These are phyloP conservation scores for Dioscorea alata DNA, from an alignment of 106 monocot species.

Conservation along the genomic window DNA sequence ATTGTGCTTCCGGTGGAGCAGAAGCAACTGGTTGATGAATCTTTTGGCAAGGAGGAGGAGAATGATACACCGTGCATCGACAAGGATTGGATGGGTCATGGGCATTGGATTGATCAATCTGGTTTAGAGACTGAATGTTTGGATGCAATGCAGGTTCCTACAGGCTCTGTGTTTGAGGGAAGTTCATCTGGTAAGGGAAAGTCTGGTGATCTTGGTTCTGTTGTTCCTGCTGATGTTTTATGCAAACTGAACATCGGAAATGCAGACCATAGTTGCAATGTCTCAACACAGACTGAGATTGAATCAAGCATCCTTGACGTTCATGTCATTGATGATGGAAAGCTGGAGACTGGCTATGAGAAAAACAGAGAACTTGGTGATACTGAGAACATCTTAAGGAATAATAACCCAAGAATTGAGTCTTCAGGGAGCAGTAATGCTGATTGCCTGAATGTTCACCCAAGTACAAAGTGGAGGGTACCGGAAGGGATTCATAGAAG, in stretches of 20 bases:
- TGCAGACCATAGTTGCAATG: neutral
- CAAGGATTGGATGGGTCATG: neutral
- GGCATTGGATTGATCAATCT: neutral
- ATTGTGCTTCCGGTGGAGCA: constrained; percentile 4
- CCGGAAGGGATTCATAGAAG: constrained; percentile 33
- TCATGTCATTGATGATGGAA: constrained; percentile 51
- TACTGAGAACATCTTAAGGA: neutral
- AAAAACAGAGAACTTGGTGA: too few relatives aligned
- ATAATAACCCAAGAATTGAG: constrained; percentile 1
- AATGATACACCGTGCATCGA: constrained; percentile 5
- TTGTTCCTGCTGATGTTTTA: constrained; percentile 3
- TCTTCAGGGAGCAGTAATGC: neutral
- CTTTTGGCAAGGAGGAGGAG: constrained; percentile 27
- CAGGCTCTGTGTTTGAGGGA: neutral
- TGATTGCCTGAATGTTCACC: constrained; percentile 5
- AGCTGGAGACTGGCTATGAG: too few relatives aligned
- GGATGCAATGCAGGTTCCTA: neutral
- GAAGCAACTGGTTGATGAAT: constrained; percentile 15
- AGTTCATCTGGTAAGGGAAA: neutral
- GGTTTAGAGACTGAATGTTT: neutral
- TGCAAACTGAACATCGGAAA: neutral
- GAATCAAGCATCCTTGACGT: constrained; percentile 48
- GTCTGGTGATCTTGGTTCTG: neutral
- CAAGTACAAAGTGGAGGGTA: constrained; percentile 3
- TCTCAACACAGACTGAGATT: constrained; percentile 18